Evolutionary conservation across 2,329 filamentous ascomycete species (phyloP), one percentile per base, ranked within the genome.

Genomic region (Tolypocladium ophioglossoides): DNA sequence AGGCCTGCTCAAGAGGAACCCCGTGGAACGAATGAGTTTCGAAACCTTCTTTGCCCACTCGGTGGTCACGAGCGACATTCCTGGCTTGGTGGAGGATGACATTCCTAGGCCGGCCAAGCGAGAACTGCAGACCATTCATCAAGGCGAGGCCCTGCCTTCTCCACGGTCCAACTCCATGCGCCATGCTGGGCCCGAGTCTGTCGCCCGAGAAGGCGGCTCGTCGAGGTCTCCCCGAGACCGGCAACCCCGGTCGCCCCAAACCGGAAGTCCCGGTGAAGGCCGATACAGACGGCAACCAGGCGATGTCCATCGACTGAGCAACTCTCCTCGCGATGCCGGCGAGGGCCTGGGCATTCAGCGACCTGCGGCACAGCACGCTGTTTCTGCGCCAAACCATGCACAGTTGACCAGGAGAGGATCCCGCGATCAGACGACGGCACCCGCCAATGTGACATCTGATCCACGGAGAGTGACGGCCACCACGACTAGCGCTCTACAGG

Each of bases 21-120:
- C 94, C 0, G 83, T 89, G 6, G 89, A 96, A 68, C 81, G 94
- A 55, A 80, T 96, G 68, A 87, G 83, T 54, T 97, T 96, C 62
- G 84, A 89, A 52, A 83, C 86, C 58, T 94, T 96, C 67, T 97
- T 97, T 70, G 75, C 74, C 18, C 85, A 92, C 64, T 72, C 78
- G 34, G 84, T 94, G 34, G 82, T 96, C 52, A 82, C 80, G 14
- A 80, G 79, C 22, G 80, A 85, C 4, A 96, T 96, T 62, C 90
- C 91, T 0, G 88, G 86, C 7, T 74, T 95, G 34, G 84, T 91
- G 8, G 86, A 85, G 44, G 89, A 95, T 64, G 91, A 95, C 65
- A 59, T 84, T 24, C 79, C 80, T 2, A 73, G 67, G 54, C 65
- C 72, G 10, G 38, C 57, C 16, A 64, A 56, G 22, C 70, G 66